A percentile compares a stretch with the other conserved stretches of the same genome.
Conservation (phyloP, 2,329 filamentous ascomycete species). For the Phaeosphaeria sp. region DNA sequence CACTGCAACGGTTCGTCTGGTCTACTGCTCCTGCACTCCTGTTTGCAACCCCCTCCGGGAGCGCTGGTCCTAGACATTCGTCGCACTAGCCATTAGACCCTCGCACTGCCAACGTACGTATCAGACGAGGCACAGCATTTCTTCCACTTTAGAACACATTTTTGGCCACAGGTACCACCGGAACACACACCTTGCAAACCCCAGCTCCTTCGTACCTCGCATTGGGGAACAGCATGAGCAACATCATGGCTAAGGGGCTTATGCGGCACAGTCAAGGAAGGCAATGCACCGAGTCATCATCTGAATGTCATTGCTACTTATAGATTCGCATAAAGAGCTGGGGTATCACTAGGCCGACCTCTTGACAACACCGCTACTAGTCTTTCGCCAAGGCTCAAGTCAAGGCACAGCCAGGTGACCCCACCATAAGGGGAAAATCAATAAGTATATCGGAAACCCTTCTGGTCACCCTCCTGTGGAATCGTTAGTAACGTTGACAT, state of each 20-base stretch:
- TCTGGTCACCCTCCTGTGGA: constrained; percentile 38
- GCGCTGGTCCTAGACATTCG: no score
- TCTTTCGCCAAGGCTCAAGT: not conserved
- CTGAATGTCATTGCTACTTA: constrained; percentile 2
- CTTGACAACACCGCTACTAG: not conserved
- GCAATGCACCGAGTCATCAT: not conserved
- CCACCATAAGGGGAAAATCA: constrained; percentile 4
- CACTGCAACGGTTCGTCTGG: no score
- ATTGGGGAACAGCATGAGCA: not conserved
- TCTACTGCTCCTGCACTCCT: no score
- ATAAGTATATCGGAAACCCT: constrained; percentile 45
- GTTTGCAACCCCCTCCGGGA: not conserved
- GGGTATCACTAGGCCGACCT: not conserved
- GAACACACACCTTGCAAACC: not conserved
- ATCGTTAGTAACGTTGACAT: constrained; percentile 15
- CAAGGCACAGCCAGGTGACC: not conserved
- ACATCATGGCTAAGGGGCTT: not conserved
- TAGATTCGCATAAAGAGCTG: not conserved
- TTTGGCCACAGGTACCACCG: not conserved
- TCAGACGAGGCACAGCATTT: no score
- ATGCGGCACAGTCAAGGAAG: not conserved
- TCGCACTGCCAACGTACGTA: no score
- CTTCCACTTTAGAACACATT: not conserved
- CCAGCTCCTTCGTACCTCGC: no score
- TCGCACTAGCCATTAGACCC: no score